Evolutionary conservation across 192 early-diverging fungal genomes (phyloP), one percentile per base, ranked within the genome.

Genomic region (Umbelopsis sp.): DNA sequence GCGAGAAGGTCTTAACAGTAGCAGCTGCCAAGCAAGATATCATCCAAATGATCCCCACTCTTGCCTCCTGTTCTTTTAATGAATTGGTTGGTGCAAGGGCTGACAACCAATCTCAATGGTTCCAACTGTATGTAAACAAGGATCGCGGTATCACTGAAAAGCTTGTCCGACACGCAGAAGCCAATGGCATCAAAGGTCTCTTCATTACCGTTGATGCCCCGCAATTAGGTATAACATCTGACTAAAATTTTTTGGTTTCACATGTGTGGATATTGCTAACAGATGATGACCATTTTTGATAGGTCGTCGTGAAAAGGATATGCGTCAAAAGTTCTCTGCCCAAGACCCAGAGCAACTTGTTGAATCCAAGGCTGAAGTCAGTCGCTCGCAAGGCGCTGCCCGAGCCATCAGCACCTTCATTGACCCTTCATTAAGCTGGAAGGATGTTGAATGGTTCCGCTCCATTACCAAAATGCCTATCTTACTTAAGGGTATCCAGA

Each of bases 401-500:
- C 69, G 83, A 37, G 90, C 91, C 46, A 93, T 95, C 30, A 84
- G 84, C 33, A 68, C 77, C 7, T 94, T 93, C 71, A 95, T 95
- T 53, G 97, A 99, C 79, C 82, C 93, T 37, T 78, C 82, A 12
- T 77, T 99, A 45, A 88, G 80, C 67, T 99, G 97, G 97, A 82
- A 85, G 11, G 95, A 97, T 69, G 84, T 99, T 33, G 70, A 83
- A 9, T 98, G 96, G 96, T 88, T 99, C 49, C 83, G 80, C 68
- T 85, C 87, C 20, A 93, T 95, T 64, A 96, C 95, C 1, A 75
- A 78, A 21, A 76, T 98, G 81, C 95, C 95, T 16, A 90, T 99
- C 41, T 79, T 97, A 5, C 85, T 98, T 49, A 99, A 99, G 81
- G 98, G 98, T 58, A 84, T 99, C 12, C 85, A 97, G 72, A 91